These are phyloP conservation scores for Talaromyces wortmannii DNA, from an alignment of 495 filamentous ascomycete species.

Conservation along the genomic window DNA sequence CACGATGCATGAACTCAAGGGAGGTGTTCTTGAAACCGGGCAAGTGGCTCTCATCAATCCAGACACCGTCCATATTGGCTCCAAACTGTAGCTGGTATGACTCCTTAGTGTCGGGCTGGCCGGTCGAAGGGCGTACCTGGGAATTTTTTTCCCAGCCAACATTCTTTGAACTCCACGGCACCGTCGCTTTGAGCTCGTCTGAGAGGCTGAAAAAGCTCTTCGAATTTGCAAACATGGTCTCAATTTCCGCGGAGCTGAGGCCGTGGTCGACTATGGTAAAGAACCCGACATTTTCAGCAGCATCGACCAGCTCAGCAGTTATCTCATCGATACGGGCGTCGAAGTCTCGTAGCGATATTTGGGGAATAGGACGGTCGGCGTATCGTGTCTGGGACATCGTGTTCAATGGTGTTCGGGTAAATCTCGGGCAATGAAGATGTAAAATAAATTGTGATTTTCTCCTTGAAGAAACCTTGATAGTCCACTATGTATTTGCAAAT, in stretches of 20 bases:
- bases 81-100: conserved; percentile 57
- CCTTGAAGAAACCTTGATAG: no score
- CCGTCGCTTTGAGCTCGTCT: conserved; percentile 40
- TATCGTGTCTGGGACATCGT: conserved; percentile 26
- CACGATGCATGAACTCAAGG: conserved; percentile 46
- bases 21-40: conserved; percentile 39
- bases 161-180: conserved; percentile 48
- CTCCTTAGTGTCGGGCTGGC: conserved; percentile 54
- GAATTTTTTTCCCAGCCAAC: conserved; percentile 59
- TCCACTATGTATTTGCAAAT: no score
- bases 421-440: background rate
- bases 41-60: conserved; percentile 42
- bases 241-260: conserved; percentile 40
- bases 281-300: conserved; percentile 58
- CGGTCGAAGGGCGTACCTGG: conserved; percentile 56
- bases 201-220: conserved; percentile 52
- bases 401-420: background rate
- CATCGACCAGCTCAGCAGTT: conserved; percentile 42
- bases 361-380: conserved; percentile 42
- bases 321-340: conserved; percentile 45
- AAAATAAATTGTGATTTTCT: background rate
- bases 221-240: conserved; percentile 44
- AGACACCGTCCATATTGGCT: conserved; percentile 39
- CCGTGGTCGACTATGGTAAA: conserved; percentile 54
- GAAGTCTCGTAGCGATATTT: conserved; percentile 53